Percentiles rank a stretch among this genome's conserved stretches.
Conservation (phyloP, 2,329 filamentous ascomycete genomes). For the Cylindrodendrum hubeiense region DNA sequence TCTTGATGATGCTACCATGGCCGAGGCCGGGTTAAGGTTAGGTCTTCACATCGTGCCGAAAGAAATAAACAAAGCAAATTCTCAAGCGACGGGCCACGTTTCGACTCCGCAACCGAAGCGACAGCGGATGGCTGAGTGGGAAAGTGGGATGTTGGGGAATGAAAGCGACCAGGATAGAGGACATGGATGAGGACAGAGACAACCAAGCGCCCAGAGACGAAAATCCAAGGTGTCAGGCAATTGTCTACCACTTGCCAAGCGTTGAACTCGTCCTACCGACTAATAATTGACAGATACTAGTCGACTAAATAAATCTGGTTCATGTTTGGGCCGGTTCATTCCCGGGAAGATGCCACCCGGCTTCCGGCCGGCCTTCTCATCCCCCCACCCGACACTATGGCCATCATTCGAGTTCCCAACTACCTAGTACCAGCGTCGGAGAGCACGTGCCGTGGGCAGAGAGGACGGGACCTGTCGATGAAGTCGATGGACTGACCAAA, state of each 20-base stretch:
- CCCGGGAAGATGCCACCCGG: not conserved
- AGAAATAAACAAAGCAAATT: conserved; percentile 20
- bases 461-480: not conserved
- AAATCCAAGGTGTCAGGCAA: not conserved
- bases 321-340: not conserved
- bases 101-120: conserved; percentile 3
- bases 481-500: conserved; percentile 4
- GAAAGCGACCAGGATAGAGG: conserved; percentile 4
- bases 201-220: not conserved
- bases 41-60: conserved; percentile 1
- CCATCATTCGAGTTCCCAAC: conserved; percentile 10
- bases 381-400: not conserved
- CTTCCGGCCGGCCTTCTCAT: not conserved
- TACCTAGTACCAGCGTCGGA: not conserved
- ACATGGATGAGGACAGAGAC: not conserved
- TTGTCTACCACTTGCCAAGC: not conserved
- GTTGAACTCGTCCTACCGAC: not conserved
- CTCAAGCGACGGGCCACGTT: conserved; percentile 9
- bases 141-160: conserved; percentile 11
- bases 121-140: not conserved
- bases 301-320: not conserved
- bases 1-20: not conserved
- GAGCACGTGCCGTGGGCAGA: not conserved
- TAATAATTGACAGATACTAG: not conserved
- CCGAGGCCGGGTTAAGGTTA: not conserved